These are phyloP conservation scores for Themeda triandra DNA, from an alignment of 176 grass and related monocot genomes.

Conservation along the genomic window DNA sequence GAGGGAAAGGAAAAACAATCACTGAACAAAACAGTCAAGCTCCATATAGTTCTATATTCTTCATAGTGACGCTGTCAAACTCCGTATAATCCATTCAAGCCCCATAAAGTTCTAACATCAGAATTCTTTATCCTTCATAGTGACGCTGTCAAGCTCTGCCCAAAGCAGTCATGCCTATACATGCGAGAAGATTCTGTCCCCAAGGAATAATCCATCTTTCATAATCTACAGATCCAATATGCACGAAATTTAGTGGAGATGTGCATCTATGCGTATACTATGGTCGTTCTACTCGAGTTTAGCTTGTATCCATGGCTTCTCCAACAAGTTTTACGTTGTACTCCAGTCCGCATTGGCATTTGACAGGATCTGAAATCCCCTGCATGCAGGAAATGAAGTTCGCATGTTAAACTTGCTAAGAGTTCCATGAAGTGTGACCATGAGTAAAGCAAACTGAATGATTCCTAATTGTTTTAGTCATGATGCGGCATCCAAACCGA, in stretches of 20 bases:
- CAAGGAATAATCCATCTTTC: background rate
- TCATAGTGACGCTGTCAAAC: background rate
- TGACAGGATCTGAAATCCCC: conserved; percentile 49
- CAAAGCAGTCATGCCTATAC: background rate
- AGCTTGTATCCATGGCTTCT: conserved; percentile 34
- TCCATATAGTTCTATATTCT: background rate
- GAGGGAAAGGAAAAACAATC: background rate
- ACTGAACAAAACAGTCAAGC: background rate
- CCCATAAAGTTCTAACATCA: background rate
- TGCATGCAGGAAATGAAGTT: conserved; percentile 36
- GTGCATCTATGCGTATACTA: background rate
- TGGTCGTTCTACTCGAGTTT: background rate
- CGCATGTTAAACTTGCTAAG: background rate
- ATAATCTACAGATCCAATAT: background rate
- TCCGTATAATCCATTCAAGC: background rate
- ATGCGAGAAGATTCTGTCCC: background rate
- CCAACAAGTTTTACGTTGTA: conserved; percentile 56
- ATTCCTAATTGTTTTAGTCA: background rate
- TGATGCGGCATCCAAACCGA: conserved; percentile 2
- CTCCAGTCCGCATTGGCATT: conserved; percentile 64
- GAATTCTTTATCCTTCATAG: background rate
- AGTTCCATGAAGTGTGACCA: background rate
- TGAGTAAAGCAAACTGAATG: background rate
- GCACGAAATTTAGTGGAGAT: background rate
- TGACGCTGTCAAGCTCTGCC: background rate